phyloP scores from a whole-genome alignment of 345 rosid genomes.

The Adansonia digitata region DNA sequence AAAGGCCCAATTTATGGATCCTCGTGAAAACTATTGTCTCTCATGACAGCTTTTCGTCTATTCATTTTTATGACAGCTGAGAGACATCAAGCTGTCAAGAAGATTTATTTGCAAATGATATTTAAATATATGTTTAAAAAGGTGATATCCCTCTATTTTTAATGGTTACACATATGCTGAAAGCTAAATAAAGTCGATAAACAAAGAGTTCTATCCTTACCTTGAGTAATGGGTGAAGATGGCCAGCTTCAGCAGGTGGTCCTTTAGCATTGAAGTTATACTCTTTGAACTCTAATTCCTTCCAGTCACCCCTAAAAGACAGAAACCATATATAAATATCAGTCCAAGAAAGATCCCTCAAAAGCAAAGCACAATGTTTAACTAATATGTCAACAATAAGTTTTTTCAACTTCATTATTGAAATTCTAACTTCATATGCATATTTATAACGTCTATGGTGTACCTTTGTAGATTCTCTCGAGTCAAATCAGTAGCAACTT shows the following conservation, averaged over 20 bases:
- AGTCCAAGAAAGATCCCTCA: not conserved
- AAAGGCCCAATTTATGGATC: not conserved
- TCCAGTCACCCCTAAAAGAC: conserved; percentile 73
- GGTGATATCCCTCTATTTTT: not conserved
- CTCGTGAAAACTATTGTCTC: not conserved
- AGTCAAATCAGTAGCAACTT: conserved; percentile 77
- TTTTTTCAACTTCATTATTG: not conserved
- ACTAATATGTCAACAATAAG: not conserved
- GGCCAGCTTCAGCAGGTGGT: conserved; percentile 76
- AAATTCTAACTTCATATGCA: not conserved
- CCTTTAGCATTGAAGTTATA: conserved; percentile 92
- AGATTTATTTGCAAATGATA: not conserved
- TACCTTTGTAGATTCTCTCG: conserved; percentile 83
- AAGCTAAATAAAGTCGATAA: not conserved
- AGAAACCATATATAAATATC: not conserved
- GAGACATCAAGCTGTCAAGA: not conserved
- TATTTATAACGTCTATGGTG: not conserved
- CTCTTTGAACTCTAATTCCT: conserved; percentile 82
- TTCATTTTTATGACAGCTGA: not conserved
- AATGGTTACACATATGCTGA: not conserved
- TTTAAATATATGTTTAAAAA: not conserved
- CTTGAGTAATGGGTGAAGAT: conserved; percentile 94
- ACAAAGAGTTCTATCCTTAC: conserved; percentile 28
- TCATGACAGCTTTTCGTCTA: not conserved
- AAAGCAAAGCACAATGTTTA: not conserved